Base-by-base conservation (phyloP, 1,284 basidiomycete genomes). In the Naganishia sp. region DNA sequence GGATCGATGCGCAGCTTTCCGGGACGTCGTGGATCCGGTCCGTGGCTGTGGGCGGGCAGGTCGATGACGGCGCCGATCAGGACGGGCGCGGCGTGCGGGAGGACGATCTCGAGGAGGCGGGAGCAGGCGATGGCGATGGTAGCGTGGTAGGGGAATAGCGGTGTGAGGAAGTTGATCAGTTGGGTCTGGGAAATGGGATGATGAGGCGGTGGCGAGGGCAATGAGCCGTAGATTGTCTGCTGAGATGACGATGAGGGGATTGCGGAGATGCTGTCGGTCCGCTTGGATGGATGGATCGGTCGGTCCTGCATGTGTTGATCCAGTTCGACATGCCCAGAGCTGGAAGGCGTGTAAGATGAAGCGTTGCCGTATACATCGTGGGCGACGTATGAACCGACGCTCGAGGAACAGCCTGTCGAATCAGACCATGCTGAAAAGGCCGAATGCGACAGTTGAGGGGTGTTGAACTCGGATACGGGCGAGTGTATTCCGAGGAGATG, bases 141-240 rank as follows among this genome's bases (percentile, higher is more conserved):
- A 3, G 76, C 70, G 23, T 78, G 72, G 23, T 71, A 71, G 0
- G 79, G 78, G 70, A 80, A 80, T 3, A 80, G 66, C 0, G 74
- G 64, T 1, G 73, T 60, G 50, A 80, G 73, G 55, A 80, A 74
- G 10, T 74, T 70, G 25, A 75, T 72, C 21, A 75, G 63, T 6
- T 72, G 64, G 25, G 68, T 64, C 21, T 63, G 57, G 7, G 63
- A 65, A 23, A 48, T 28, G 42, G 64, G 57, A 18, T 61, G 28
- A 55, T 56, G 56, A 4, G 57, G 59, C 13, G 33, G 9, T 16
- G 65, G 55, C 2, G 50, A 44, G 28, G 59, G 36, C 42, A 28
- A 48, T 36, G 25, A 48, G 53, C 39, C 48, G 63, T 55, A 55
- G 33, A 31, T 23, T 25, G 68, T 39, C 15, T 64, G 50, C 11